Percentiles rank a stretch among this genome's conserved stretches.
phyloP scores from a whole-genome alignment of 2,329 filamentous ascomycete species.

The Biscogniauxia mediterranea region DNA sequence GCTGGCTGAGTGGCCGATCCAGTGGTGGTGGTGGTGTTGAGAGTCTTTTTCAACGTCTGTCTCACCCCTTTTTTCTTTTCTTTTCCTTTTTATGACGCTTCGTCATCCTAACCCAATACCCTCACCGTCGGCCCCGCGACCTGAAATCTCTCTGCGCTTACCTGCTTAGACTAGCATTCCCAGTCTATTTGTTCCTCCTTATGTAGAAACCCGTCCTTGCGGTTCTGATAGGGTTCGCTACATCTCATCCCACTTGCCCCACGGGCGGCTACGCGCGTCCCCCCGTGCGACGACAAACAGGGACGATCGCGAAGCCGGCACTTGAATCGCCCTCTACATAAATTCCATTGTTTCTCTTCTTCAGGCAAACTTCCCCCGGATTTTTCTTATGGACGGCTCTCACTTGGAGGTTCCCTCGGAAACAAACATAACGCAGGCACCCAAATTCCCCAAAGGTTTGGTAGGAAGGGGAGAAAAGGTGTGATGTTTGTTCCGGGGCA shows the following conservation, averaged over 20 bases:
- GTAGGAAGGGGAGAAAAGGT: neutral
- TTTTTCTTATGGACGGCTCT: neutral
- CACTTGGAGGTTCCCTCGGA: slow-evolving; percentile 1
- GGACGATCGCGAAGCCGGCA: neutral
- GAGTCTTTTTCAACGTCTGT: no score
- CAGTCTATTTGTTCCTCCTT: slow-evolving; percentile 4
- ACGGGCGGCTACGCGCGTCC: slow-evolving; percentile 6
- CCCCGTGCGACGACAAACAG: slow-evolving; percentile 4
- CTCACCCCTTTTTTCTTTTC: neutral
- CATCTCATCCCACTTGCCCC: slow-evolving; percentile 11
- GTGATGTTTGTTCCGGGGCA: neutral
- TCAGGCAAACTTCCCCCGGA: neutral
- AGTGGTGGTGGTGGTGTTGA: no score
- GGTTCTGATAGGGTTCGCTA: slow-evolving; percentile 23
- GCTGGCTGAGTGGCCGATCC: no score
- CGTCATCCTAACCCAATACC: slow-evolving; percentile 12
- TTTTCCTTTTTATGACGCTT: neutral
- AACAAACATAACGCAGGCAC: slow-evolving; percentile 9
- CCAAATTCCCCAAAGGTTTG: slow-evolving; percentile 5
- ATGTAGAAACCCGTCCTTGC: neutral
- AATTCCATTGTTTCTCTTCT: neutral
- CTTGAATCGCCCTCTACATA: neutral
- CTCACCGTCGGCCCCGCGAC: slow-evolving; percentile 6
- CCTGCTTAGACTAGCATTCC: slow-evolving; percentile 1
- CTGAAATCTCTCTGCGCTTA: slow-evolving; percentile 9